These are phyloP conservation scores for Platanthera zijinensis DNA, from an alignment of 106 monocot genomes.

Conservation along the genomic window DNA sequence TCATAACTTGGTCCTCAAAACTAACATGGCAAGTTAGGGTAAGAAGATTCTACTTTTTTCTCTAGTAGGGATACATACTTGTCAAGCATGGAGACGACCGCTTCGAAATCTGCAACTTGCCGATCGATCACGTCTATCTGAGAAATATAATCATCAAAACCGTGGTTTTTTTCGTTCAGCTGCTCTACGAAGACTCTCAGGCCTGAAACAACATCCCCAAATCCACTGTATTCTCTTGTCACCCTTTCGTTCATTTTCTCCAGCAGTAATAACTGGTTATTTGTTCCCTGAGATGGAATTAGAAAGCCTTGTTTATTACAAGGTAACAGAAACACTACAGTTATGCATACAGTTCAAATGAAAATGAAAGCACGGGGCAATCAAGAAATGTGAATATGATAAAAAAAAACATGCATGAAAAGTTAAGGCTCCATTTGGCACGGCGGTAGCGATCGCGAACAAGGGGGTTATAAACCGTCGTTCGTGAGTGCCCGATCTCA, in stretches of 20 bases:
- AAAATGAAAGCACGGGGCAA: too few species aligned
- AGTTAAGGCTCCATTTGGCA: too few species aligned
- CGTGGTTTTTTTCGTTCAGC: slow-evolving; percentile 57
- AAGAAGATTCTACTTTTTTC: slow-evolving; percentile 49
- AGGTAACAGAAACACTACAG: background rate
- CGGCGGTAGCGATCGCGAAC: too few species aligned
- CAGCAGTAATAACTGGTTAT: slow-evolving; percentile 54
- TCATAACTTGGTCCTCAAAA: background rate
- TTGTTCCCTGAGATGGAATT: slow-evolving; percentile 51
- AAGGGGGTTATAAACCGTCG: too few species aligned
- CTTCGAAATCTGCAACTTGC: slow-evolving; percentile 86
- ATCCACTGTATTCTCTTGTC: slow-evolving; percentile 58
- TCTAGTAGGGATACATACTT: slow-evolving; percentile 69
- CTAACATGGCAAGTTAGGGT: slow-evolving; percentile 14
- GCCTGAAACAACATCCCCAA: slow-evolving; percentile 76
- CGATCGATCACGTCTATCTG: slow-evolving; percentile 78
- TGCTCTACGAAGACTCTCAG: slow-evolving; percentile 72
- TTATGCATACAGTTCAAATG: too few species aligned
- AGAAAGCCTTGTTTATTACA: background rate
- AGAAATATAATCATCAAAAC: slow-evolving; percentile 55
- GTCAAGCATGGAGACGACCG: slow-evolving; percentile 87
- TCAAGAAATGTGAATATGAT: too few species aligned
- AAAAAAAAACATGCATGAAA: too few species aligned
- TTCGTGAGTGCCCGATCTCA: too few species aligned
- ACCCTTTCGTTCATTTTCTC: slow-evolving; percentile 87